Base-by-base conservation (phyloP, 768 basidiomycete genomes). In the Pisolithus albus region DNA sequence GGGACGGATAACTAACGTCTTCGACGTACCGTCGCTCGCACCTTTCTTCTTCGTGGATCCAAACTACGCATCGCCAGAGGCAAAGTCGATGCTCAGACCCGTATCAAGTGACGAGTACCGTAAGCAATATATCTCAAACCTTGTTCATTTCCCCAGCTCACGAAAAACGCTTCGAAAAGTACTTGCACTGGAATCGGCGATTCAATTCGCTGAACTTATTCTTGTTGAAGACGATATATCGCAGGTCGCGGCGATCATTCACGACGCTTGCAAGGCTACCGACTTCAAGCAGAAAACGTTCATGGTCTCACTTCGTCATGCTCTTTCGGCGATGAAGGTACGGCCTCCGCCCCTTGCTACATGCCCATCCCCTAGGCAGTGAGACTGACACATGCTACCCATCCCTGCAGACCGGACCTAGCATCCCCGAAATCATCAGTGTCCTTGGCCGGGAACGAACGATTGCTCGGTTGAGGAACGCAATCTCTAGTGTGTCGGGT, bases 321-420 rank as follows among this genome's bases (percentile, higher is more conserved):
- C 86, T 3, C 63, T 96, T 57, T 92, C 86, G 1, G 93, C 84
- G 2, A 80, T 82, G 71, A 92, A 88, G 81, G 93, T 86, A 51
- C n/a, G 76, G 61, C 7, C 6, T 11, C 30, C 16, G 23, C 30
- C 38, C 26, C 5, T 41, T 4, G 9, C 26, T 26, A 26, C 26
- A 7, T 26, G 4, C 26, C 5, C 26, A 5, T 26, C 26, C 6
- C 26, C 26, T 6, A 9, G 8, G 13, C 9, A 16, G 7, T 30
- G 3, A 4, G 21, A n/a, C 38, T 15, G 38, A 23, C 13, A 7
- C 16, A 5, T 9, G 28, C n/a, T 28, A 28, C 10, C 30, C 30
- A 30, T 7, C 1, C 10, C 30, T 9, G 30, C 49, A 77, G 75
- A 63, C 65, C 38, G 75, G 76, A 4, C 76, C 76, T 0, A 72